Percentiles rank a stretch among this genome's conserved stretches.
phyloP scores from a whole-genome alignment of 768 basidiomycete species.

The Ramaria sp. region DNA sequence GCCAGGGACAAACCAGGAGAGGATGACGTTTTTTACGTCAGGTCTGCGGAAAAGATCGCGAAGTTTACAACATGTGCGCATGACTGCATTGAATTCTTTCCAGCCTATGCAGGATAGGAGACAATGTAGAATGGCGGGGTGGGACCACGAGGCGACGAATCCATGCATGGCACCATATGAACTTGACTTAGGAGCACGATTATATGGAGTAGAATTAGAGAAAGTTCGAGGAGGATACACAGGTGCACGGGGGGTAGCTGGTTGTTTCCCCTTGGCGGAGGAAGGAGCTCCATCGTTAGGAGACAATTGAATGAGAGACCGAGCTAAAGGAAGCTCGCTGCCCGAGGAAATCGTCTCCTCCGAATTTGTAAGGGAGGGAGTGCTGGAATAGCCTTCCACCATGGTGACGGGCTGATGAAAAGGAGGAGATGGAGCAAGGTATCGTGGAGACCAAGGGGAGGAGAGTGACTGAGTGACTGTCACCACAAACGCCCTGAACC shows the following conservation, averaged over 20 bases:
- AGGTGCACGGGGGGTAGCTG: background rate
- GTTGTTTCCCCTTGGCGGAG: background rate
- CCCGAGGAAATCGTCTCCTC: conserved; percentile 5
- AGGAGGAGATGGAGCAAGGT: background rate
- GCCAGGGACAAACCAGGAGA: conserved; percentile 45
- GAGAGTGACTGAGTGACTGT: background rate
- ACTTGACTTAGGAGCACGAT: background rate
- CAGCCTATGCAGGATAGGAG: conserved; percentile 25
- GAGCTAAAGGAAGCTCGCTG: background rate
- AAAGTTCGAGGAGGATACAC: background rate
- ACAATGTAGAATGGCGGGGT: conserved; percentile 24
- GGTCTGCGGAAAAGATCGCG: conserved; percentile 23
- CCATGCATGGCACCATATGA: conserved; percentile 1
- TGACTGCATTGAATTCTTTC: conserved; percentile 30
- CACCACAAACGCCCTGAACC: no score
- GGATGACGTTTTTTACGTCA: conserved; percentile 26
- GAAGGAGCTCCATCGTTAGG: background rate
- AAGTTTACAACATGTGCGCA: conserved; percentile 24
- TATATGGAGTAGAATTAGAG: background rate
- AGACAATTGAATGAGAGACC: background rate
- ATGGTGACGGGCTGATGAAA: background rate
- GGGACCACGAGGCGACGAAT: conserved; percentile 16
- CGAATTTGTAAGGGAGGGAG: conserved; percentile 9
- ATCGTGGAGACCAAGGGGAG: background rate
- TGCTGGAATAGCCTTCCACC: conserved; percentile 1